Percentiles rank a stretch among this genome's conserved stretches.
These are phyloP conservation scores for Avena insularis DNA, from an alignment of 176 grass and related monocot species.

Conservation along the genomic window DNA sequence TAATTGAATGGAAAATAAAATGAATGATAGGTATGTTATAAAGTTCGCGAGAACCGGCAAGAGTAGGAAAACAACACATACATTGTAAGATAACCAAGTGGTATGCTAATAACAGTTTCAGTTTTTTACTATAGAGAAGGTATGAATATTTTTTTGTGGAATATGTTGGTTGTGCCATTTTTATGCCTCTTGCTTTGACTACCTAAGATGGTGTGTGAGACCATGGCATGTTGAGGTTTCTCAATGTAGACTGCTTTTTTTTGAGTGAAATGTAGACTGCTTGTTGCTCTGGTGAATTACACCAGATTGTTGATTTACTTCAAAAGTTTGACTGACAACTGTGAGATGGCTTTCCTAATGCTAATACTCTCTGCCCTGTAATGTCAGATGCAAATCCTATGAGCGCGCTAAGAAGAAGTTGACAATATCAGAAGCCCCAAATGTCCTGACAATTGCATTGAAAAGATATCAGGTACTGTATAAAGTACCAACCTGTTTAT, in stretches of 20 bases:
- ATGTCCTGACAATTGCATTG: constrained; percentile 88
- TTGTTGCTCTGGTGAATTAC: not conserved
- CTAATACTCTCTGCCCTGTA: constrained; percentile 23
- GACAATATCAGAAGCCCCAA: constrained; percentile 87
- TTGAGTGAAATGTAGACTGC: not conserved
- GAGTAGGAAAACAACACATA: not conserved
- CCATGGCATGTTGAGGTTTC: not conserved
- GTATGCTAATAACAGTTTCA: constrained; percentile 13
- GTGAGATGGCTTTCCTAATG: constrained; percentile 13
- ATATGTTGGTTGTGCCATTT: constrained; percentile 27
- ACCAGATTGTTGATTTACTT: constrained; percentile 8
- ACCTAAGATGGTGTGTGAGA: constrained; percentile 7
- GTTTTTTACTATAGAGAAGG: not conserved
- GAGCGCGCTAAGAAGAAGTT: constrained; percentile 90
- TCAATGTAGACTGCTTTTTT: not conserved
- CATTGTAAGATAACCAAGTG: constrained; percentile 7
- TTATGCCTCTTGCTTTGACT: constrained; percentile 10
- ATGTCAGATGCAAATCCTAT: constrained; percentile 84
- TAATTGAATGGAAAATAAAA: constrained; percentile 23
- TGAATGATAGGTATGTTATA: not conserved
- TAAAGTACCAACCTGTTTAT: not conserved
- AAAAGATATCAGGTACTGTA: constrained; percentile 87
- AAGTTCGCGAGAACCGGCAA: not conserved
- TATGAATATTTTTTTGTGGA: constrained; percentile 4
- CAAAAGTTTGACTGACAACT: constrained; percentile 10